phyloP scores from a whole-genome alignment of 305 asterid genomes.

The Fraxinus dipetala region DNA sequence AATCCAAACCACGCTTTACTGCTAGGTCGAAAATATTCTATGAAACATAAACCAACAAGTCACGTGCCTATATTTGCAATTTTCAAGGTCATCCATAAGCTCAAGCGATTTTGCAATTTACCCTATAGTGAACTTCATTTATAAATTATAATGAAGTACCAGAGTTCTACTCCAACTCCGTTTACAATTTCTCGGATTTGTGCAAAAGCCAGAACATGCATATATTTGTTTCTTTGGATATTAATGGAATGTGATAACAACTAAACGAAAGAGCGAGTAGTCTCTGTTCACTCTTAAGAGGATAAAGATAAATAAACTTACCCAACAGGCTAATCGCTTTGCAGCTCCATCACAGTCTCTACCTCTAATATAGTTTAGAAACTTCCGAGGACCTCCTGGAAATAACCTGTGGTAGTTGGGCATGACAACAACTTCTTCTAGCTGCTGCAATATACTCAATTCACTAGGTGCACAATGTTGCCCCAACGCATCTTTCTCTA shows the following conservation, averaged over 20 bases:
- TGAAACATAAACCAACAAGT: neutral
- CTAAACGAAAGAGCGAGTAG: neutral
- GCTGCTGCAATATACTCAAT: slow-evolving; percentile 80
- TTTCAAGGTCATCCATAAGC: neutral
- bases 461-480: slow-evolving; percentile 98
- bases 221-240: neutral
- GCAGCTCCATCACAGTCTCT: slow-evolving; percentile 95
- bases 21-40: neutral
- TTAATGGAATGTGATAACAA: neutral
- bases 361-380: slow-evolving; percentile 84
- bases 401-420: slow-evolving; percentile 93
- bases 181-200: neutral
- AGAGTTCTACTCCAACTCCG: neutral
- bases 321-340: slow-evolving; percentile 97
- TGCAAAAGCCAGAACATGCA: neutral
- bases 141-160: neutral
- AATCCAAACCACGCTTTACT: neutral
- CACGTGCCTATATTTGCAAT: neutral
- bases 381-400: slow-evolving; percentile 92
- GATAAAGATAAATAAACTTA: slow-evolving; percentile 33
- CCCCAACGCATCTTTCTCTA: slow-evolving; percentile 61
- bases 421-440: slow-evolving; percentile 97
- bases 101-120: neutral
- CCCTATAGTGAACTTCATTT: neutral
- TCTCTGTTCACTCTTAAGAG: neutral